These are phyloP conservation scores for Cutaneotrichosporon spelunceum DNA, from an alignment of 1,284 basidiomycete genomes.

Conservation along the genomic window DNA sequence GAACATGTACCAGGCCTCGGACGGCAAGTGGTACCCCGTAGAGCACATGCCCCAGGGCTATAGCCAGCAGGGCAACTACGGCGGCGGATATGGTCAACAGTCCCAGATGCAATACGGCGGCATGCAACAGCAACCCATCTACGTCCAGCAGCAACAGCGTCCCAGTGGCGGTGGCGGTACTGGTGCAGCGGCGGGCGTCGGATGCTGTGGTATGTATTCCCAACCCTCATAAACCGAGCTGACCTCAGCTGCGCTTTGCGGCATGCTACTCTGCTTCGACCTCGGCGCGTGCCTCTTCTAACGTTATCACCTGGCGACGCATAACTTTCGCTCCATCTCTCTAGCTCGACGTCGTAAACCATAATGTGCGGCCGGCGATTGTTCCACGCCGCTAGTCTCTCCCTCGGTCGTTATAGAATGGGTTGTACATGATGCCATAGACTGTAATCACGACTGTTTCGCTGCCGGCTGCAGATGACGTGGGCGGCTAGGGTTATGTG, in stretches of 20 bases:
- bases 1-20: slow-evolving; percentile 25
- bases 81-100: slow-evolving; percentile 11
- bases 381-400: neutral
- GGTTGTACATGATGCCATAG: slow-evolving; percentile 4
- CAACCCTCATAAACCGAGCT: neutral
- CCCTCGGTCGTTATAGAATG: neutral
- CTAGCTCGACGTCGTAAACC: neutral
- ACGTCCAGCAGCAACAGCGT: slow-evolving; percentile 23
- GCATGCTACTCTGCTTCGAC: slow-evolving; percentile 17
- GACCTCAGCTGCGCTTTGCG: slow-evolving; percentile 20
- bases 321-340: neutral
- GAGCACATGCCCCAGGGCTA: slow-evolving; percentile 20
- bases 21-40: slow-evolving; percentile 27
- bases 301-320: neutral
- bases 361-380: neutral
- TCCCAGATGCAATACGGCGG: slow-evolving; percentile 22
- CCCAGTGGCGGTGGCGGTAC: slow-evolving; percentile 13
- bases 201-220: slow-evolving; percentile 20
- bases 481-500: neutral
- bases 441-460: neutral
- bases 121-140: slow-evolving; percentile 20
- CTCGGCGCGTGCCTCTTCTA: slow-evolving; percentile 25
- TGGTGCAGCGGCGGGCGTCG: slow-evolving; percentile 13
- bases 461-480: neutral
- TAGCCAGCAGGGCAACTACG: slow-evolving; percentile 4